Conservation (phyloP, 768 basidiomycete species). For the Russula olivacea region DNA sequence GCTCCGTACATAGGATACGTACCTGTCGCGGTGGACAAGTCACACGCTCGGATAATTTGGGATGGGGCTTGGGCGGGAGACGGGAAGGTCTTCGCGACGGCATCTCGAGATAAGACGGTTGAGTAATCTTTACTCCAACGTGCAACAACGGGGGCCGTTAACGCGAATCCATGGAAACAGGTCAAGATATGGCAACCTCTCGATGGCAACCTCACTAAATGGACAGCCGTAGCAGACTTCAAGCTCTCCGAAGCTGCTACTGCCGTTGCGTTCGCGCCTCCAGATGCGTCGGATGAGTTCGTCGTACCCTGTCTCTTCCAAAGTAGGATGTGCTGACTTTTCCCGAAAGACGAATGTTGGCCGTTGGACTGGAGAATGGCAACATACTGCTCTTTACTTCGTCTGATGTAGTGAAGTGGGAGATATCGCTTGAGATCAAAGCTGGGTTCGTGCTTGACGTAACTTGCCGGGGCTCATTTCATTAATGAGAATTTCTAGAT, state of each 20-base stretch:
- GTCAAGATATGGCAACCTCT: constrained; percentile 73
- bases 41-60: constrained; percentile 92
- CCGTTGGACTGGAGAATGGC: constrained; percentile 83
- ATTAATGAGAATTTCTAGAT: constrained; percentile 37
- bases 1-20: constrained; percentile 42
- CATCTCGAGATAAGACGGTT: constrained; percentile 92
- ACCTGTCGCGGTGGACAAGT: constrained; percentile 66
- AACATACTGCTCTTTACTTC: constrained; percentile 59
- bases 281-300: constrained; percentile 39
- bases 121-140: constrained; percentile 20
- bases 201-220: constrained; percentile 35
- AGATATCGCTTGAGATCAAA: constrained; percentile 40
- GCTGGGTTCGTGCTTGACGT: constrained; percentile 41
- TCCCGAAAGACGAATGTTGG: constrained; percentile 48
- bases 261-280: constrained; percentile 60
- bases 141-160: neutral
- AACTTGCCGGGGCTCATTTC: constrained; percentile 1
- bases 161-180: constrained; percentile 35
- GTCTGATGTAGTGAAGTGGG: constrained; percentile 41
- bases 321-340: neutral
- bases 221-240: constrained; percentile 55
- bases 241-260: constrained; percentile 76
- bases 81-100: constrained; percentile 81
- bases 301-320: constrained; percentile 9
- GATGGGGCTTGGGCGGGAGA: constrained; percentile 85